Conservation (phyloP, 2,329 filamentous ascomycete genomes). For the Pochonia chlamydosporia region DNA sequence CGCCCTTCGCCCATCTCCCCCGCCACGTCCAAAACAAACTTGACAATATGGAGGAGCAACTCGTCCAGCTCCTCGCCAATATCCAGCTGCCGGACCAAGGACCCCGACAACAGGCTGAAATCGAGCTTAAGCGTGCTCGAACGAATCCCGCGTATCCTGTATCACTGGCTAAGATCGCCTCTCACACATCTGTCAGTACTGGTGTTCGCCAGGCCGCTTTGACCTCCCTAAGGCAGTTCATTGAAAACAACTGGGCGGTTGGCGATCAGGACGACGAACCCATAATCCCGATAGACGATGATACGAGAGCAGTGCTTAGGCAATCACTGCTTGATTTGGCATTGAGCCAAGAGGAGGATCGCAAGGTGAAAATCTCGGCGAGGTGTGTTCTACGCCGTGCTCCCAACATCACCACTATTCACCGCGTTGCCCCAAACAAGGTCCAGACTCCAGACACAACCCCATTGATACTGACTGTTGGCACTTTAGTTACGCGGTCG, state of each 20-base stretch:
- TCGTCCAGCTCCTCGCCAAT: slow-evolving; percentile 80
- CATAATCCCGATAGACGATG: slow-evolving; percentile 63
- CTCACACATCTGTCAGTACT: slow-evolving; percentile 65
- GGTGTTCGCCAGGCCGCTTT: slow-evolving; percentile 80
- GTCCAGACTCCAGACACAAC: neutral
- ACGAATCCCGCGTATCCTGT: slow-evolving; percentile 67
- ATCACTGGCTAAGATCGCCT: slow-evolving; percentile 74
- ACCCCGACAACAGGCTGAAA: slow-evolving; percentile 80
- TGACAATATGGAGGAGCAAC: slow-evolving; percentile 81
- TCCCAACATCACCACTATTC: slow-evolving; percentile 3
- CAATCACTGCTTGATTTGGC: slow-evolving; percentile 71
- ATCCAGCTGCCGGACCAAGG: slow-evolving; percentile 73
- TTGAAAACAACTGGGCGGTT: slow-evolving; percentile 77
- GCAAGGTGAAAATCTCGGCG: slow-evolving; percentile 83
- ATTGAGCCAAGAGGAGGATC: slow-evolving; percentile 65
- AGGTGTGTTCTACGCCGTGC: slow-evolving; percentile 47
- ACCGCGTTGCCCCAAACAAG: neutral
- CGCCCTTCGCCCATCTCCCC: neutral
- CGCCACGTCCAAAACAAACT: slow-evolving; percentile 6
- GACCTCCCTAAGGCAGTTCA: slow-evolving; percentile 73
- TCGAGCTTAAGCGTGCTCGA: slow-evolving; percentile 69
- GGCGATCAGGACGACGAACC: slow-evolving; percentile 61
- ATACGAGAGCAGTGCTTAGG: slow-evolving; percentile 68
- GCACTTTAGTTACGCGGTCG: slow-evolving; percentile 60
- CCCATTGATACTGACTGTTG: neutral